Conservation (phyloP, 495 filamentous ascomycete species). For the Talaromyces nanjingensis region DNA sequence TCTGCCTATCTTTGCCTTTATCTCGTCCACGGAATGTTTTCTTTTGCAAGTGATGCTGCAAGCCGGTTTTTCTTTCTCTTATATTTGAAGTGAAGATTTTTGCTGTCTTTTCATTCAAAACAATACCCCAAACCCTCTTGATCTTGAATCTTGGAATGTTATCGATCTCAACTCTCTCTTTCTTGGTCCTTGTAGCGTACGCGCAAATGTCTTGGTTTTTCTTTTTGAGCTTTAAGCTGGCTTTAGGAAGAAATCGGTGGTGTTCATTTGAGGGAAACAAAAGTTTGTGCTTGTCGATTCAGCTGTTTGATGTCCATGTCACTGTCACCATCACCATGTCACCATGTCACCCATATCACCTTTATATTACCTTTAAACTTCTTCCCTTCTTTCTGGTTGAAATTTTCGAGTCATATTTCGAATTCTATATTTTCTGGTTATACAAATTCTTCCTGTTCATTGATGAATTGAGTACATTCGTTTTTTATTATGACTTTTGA, state of each 20-base stretch:
- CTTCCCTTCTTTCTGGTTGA: neutral
- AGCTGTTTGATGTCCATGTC: neutral
- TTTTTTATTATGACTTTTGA: neutral
- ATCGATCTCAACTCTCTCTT: constrained; percentile 5
- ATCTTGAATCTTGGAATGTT: constrained; percentile 9
- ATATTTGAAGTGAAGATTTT: constrained; percentile 7
- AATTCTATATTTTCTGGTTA: neutral
- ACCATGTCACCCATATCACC: neutral
- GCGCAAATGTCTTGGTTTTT: constrained; percentile 7
- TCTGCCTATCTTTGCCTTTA: constrained; percentile 3
- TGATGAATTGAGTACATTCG: neutral
- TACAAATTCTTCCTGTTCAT: neutral
- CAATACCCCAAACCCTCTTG: constrained; percentile 8
- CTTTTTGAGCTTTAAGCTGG: neutral
- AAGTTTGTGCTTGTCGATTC: neutral
- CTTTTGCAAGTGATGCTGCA: constrained; percentile 6
- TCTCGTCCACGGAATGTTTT: neutral
- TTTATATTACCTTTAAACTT: neutral
- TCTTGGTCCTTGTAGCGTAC: constrained; percentile 10
- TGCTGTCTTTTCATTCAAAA: constrained; percentile 9
- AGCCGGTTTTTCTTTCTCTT: constrained; percentile 8
- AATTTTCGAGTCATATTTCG: neutral
- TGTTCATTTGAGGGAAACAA: constrained; percentile 3
- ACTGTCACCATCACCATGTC: neutral
- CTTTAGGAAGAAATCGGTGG: neutral